Evolutionary conservation across 2,329 filamentous ascomycete genomes (phyloP).

Genomic region (Colletotrichum siamense): DNA sequence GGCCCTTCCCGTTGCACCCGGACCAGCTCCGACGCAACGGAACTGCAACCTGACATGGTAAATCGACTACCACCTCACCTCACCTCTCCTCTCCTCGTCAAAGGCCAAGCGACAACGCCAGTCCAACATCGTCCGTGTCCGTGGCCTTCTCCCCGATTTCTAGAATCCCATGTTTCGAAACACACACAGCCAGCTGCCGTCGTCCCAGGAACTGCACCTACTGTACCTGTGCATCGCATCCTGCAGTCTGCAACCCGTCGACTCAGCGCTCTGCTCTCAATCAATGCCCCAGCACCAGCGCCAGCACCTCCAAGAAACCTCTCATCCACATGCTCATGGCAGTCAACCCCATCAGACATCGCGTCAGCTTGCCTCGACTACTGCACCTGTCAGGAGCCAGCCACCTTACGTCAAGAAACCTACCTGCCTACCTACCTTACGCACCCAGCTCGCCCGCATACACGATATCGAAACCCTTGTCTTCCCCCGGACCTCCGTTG

Average conservation of each 20-base stretch:
- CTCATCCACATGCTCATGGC: not conserved
- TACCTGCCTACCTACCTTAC: not conserved
- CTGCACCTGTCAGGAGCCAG: conserved; percentile 6
- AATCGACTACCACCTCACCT: not conserved
- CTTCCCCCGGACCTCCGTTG: conserved; percentile 22
- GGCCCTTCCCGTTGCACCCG: not conserved
- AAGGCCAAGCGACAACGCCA: not conserved
- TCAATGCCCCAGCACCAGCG: not conserved
- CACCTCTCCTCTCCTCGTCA: not conserved
- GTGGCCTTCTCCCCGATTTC: conserved; percentile 6
- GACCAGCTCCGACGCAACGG: conserved; percentile 1
- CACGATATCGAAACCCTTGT: conserved; percentile 13
- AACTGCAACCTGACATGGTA: not conserved
- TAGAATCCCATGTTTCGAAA: conserved; percentile 21
- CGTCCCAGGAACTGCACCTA: conserved; percentile 20
- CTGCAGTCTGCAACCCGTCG: not conserved
- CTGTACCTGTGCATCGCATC: conserved; percentile 1
- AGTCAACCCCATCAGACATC: not conserved
- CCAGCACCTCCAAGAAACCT: not conserved
- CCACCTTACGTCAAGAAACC: conserved; percentile 3
- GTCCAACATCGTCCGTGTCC: not conserved
- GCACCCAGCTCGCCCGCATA: not conserved
- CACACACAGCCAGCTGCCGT: conserved; percentile 9
- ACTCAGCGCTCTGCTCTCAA: not conserved
- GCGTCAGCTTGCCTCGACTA: not conserved